phyloP scores from a whole-genome alignment of 768 basidiomycete species.

The Rhodotorula diobovata region DNA sequence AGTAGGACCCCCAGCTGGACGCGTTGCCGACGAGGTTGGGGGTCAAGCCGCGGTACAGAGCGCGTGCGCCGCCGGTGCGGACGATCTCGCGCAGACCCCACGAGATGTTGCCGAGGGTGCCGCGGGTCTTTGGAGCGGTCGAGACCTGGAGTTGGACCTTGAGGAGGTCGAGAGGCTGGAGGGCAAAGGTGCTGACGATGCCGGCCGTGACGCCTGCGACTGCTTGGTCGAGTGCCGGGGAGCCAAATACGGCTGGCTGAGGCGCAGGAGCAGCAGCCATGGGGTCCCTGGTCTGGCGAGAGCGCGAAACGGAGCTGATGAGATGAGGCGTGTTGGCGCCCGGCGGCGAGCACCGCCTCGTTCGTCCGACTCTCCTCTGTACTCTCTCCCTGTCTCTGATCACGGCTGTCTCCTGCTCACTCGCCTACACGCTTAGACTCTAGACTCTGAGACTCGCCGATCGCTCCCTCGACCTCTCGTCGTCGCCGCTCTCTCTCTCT shows the following conservation, averaged over 20 bases:
- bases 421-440: too few relatives aligned
- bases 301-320: neutral
- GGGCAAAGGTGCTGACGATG: conserved; percentile 81
- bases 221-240: conserved; percentile 73
- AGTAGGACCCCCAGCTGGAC: conserved; percentile 95
- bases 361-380: too few relatives aligned
- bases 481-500: neutral
- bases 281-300: too few relatives aligned
- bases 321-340: too few relatives aligned
- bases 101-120: conserved; percentile 71
- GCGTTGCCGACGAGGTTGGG: conserved; percentile 93
- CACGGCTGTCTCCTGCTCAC: too few relatives aligned
- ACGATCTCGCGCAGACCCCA: conserved; percentile 67
- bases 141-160: conserved; percentile 91
- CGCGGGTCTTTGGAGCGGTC: conserved; percentile 56
- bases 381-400: too few relatives aligned
- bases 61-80: conserved; percentile 66
- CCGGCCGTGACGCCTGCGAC: conserved; percentile 89
- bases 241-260: conserved; percentile 14
- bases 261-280: neutral
- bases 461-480: neutral
- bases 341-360: too few relatives aligned
- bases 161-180: conserved; percentile 95
- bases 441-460: too few relatives aligned
- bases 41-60: conserved; percentile 81